Evolutionary conservation across 257 asterid genomes (phyloP).

Genomic region (Solanum gandarillasii): DNA sequence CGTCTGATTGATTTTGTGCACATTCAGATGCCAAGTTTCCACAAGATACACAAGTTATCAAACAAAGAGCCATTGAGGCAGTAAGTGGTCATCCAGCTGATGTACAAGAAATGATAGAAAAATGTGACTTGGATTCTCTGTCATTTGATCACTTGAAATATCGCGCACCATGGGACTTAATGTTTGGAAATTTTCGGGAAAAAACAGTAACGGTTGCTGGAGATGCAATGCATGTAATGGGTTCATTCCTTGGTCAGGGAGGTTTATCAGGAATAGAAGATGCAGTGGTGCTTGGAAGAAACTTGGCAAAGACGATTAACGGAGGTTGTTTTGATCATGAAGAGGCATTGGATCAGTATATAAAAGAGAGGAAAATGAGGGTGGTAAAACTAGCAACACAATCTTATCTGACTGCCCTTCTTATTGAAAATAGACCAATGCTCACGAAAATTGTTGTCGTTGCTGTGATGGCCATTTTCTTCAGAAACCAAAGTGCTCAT

Average conservation of each 20-base stretch:
- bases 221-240: slow-evolving; percentile 43
- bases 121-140: slow-evolving; percentile 11
- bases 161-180: slow-evolving; percentile 31
- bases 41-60: slow-evolving; percentile 13
- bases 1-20: not conserved
- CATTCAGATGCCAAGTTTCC: slow-evolving; percentile 13
- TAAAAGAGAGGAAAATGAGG: slow-evolving; percentile 27
- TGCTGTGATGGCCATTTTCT: not conserved
- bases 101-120: slow-evolving; percentile 11
- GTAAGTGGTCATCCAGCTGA: slow-evolving; percentile 16
- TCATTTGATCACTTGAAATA: slow-evolving; percentile 22
- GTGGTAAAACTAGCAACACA: slow-evolving; percentile 14
- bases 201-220: slow-evolving; percentile 25
- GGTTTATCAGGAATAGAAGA: slow-evolving; percentile 28
- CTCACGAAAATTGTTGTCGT: not conserved
- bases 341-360: slow-evolving; percentile 10
- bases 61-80: slow-evolving; percentile 3
- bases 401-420: slow-evolving; percentile 12
- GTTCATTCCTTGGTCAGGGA: slow-evolving; percentile 33
- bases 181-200: slow-evolving; percentile 7
- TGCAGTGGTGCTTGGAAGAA: slow-evolving; percentile 35
- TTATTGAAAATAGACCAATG: not conserved
- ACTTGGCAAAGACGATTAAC: not conserved
- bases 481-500: slow-evolving; percentile 1
- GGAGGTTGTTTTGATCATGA: not conserved